Percentiles rank a stretch among this genome's conserved stretches.
Conservation (phyloP, 768 basidiomycete species). For the Lactarius akahatsu region DNA sequence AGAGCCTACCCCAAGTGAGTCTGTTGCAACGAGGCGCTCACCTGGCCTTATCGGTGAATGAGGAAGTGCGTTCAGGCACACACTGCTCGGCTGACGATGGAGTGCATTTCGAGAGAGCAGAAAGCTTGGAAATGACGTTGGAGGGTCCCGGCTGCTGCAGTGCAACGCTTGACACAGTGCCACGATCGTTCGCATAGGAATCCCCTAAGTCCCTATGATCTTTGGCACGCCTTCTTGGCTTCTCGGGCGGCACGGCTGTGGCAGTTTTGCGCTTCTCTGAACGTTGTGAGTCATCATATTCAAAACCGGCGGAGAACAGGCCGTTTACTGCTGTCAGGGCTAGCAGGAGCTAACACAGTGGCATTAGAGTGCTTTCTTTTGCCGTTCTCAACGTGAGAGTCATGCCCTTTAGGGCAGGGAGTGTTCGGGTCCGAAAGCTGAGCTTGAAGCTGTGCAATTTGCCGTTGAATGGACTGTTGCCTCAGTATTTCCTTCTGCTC, state of each 20-base stretch:
- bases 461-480: constrained; percentile 50
- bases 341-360: constrained; percentile 49
- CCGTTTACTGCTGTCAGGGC: constrained; percentile 68
- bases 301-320: constrained; percentile 4
- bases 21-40: constrained; percentile 14
- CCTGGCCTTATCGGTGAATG: constrained; percentile 32
- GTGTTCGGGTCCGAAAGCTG: constrained; percentile 47
- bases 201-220: neutral
- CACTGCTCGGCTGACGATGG: constrained; percentile 7
- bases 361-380: constrained; percentile 48
- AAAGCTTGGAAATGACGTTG: constrained; percentile 52
- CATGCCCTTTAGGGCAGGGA: constrained; percentile 30
- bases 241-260: neutral
- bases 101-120: constrained; percentile 36
- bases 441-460: constrained; percentile 58
- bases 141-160: constrained; percentile 47
- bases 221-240: constrained; percentile 2
- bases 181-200: neutral
- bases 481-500: constrained; percentile 39
- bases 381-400: constrained; percentile 37
- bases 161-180: constrained; percentile 18
- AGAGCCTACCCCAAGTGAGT: neutral
- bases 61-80: constrained; percentile 8
- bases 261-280: constrained; percentile 48
- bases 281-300: constrained; percentile 1